These are phyloP conservation scores for Populus davidiana DNA, from an alignment of 345 rosid species.

Conservation along the genomic window DNA sequence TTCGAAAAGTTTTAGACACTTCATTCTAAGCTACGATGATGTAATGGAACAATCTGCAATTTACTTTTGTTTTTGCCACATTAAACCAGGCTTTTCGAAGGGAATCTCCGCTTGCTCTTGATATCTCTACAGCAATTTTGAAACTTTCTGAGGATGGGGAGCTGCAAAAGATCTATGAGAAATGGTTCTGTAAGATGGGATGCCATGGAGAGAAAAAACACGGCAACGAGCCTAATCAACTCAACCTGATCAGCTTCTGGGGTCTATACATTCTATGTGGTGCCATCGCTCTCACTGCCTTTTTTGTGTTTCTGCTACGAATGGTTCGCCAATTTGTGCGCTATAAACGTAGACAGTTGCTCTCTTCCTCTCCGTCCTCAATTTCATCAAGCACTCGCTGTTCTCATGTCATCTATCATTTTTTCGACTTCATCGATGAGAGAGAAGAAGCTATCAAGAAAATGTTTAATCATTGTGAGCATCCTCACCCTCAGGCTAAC, in stretches of 20 bases:
- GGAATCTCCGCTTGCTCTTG: constrained; percentile 68
- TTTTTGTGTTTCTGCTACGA: constrained; percentile 47
- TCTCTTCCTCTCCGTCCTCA: constrained; percentile 13
- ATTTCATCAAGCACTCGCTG: constrained; percentile 28
- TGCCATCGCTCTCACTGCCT: constrained; percentile 39
- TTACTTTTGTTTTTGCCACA: background rate
- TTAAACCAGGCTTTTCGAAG: constrained; percentile 64
- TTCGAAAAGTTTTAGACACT: background rate
- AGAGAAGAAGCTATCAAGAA: constrained; percentile 80
- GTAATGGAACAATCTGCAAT: background rate
- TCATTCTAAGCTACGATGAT: background rate
- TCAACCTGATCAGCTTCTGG: constrained; percentile 69
- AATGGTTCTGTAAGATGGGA: constrained; percentile 60
- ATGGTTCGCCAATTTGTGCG: constrained; percentile 49
- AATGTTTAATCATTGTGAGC: constrained; percentile 43
- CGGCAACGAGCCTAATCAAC: constrained; percentile 47
- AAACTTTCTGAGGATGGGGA: constrained; percentile 69
- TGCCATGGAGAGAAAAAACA: constrained; percentile 37
- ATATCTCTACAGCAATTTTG: constrained; percentile 80
- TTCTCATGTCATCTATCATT: constrained; percentile 41
- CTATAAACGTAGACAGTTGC: constrained; percentile 45
- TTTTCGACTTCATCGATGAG: constrained; percentile 71
- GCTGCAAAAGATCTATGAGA: constrained; percentile 54
- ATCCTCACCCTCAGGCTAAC: constrained; percentile 29
- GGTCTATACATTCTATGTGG: constrained; percentile 70